phyloP scores from a whole-genome alignment of 2,329 filamentous ascomycete genomes.

The Calcarisporium arbuscula region DNA sequence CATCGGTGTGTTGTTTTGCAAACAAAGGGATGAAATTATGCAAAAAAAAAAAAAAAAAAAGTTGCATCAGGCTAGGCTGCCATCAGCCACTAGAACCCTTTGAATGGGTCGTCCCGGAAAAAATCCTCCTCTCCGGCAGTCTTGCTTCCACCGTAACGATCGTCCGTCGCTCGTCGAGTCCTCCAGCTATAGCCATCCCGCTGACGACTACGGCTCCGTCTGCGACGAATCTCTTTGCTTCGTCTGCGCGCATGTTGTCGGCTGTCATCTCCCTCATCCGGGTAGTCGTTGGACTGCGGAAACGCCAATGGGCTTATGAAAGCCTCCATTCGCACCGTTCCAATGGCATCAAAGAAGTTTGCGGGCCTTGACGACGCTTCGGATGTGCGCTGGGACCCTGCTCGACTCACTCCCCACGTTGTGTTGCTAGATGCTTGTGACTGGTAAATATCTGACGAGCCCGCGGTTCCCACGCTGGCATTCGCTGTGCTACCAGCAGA shows the following conservation, averaged over 20 bases:
- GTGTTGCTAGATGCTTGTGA: conserved; percentile 41
- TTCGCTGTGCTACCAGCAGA: conserved; percentile 52
- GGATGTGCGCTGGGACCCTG: conserved; percentile 44
- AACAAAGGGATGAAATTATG: too few species aligned
- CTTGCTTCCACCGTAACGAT: conserved; percentile 40
- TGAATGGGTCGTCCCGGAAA: conserved; percentile 55
- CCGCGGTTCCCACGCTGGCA: conserved; percentile 50
- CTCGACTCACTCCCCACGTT: conserved; percentile 39
- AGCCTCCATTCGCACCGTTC: conserved; percentile 93
- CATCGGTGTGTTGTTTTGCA: too few species aligned
- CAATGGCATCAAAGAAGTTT: conserved; percentile 80
- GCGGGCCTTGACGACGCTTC: conserved; percentile 47
- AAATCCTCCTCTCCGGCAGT: conserved; percentile 49
- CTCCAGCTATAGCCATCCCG: conserved; percentile 44
- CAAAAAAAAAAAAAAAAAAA: conserved; percentile 2
- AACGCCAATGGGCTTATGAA: conserved; percentile 68
- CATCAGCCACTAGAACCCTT: conserved; percentile 43
- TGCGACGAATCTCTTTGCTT: conserved; percentile 49
- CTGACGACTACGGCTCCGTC: conserved; percentile 46
- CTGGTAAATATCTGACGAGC: conserved; percentile 56
- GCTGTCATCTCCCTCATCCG: conserved; percentile 45
- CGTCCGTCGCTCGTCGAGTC: too few species aligned
- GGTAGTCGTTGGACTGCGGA: conserved; percentile 38
- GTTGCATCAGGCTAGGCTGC: conserved; percentile 1
- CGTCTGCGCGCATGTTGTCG: conserved; percentile 41